These are phyloP conservation scores for Geoglossum cookeanum DNA, from an alignment of 2,329 filamentous ascomycete species.

Conservation along the genomic window DNA sequence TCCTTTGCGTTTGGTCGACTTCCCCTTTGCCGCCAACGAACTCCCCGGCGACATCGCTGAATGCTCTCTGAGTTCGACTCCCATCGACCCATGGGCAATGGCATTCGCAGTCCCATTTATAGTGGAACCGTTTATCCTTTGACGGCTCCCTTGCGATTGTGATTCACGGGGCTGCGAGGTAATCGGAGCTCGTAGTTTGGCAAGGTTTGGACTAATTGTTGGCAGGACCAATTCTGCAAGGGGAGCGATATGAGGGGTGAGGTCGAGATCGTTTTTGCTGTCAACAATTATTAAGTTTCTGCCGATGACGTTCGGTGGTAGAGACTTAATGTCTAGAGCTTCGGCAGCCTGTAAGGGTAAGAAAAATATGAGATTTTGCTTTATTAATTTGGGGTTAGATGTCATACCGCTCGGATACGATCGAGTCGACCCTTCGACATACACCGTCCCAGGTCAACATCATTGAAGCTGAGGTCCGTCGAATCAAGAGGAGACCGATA, in stretches of 20 bases:
- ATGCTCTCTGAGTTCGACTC: not conserved
- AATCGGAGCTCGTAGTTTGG: not conserved
- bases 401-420: not conserved
- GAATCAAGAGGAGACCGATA: not conserved
- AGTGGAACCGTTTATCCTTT: not conserved
- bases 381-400: not conserved
- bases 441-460: not conserved
- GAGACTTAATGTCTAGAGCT: not conserved
- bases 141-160: not conserved
- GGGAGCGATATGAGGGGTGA: not conserved
- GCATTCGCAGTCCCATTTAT: not conserved
- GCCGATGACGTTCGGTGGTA: not conserved
- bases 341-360: not conserved
- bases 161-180: not conserved
- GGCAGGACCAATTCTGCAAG: not conserved
- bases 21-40: no score
- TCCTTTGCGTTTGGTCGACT: not conserved
- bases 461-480: not conserved
- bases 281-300: not conserved
- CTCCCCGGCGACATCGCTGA: not conserved
- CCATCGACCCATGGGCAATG: not conserved
- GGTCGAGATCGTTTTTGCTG: not conserved
- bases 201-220: not conserved
- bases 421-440: not conserved
- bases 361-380: not conserved